Percentiles rank a stretch among this genome's conserved stretches.
phyloP scores from a whole-genome alignment of 306 rosid species.

The Glycyrrhiza uralensis region DNA sequence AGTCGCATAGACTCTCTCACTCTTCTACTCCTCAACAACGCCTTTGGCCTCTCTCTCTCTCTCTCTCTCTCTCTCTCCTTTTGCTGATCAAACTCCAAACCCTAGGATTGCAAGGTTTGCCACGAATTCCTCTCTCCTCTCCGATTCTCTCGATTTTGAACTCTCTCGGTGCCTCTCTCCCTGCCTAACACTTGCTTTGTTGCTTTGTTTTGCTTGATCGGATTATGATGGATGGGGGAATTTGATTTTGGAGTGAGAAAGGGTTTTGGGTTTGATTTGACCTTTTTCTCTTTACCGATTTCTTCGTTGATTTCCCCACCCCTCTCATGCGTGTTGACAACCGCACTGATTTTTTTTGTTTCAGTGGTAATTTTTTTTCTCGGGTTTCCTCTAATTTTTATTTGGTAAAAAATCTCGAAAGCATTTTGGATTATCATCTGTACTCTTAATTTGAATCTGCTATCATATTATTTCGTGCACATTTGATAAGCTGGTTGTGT shows the following conservation, averaged over 20 bases:
- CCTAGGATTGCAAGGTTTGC: conserved; percentile 7
- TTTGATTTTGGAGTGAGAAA: background rate
- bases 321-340: background rate
- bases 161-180: background rate
- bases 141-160: background rate
- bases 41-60: background rate
- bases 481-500: background rate
- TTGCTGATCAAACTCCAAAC: conserved; percentile 9
- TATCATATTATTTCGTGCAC: background rate
- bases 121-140: background rate
- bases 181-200: background rate
- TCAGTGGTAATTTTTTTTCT: background rate
- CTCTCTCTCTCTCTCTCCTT: background rate
- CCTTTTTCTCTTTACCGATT: background rate
- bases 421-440: background rate
- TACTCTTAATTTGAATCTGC: background rate
- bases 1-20: background rate
- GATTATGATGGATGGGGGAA: background rate
- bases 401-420: background rate
- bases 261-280: background rate
- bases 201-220: background rate
- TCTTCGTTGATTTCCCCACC: background rate
- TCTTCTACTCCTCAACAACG: background rate
- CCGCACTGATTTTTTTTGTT: background rate
- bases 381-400: background rate